Evolutionary conservation across 805 yeast species (phyloP).

Genomic region (Metschnikowia noctiluminum): DNA sequence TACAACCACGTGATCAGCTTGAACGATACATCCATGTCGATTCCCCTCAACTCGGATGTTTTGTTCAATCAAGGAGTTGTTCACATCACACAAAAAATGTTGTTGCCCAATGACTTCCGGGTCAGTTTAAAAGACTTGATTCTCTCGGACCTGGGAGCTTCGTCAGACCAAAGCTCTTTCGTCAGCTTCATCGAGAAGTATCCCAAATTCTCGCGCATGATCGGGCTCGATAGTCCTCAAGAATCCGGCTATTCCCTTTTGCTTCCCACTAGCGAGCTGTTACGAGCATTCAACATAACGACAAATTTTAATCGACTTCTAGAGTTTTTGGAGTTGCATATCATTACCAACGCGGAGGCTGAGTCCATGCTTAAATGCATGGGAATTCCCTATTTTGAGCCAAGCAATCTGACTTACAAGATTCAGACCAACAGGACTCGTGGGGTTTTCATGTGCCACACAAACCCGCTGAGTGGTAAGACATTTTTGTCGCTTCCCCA

Average conservation of each 20-base stretch:
- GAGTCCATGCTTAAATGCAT: slow-evolving; percentile 48
- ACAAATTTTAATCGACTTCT: slow-evolving; percentile 41
- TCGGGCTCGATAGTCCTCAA: slow-evolving; percentile 31
- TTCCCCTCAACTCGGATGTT: slow-evolving; percentile 56
- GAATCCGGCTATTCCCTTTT: slow-evolving; percentile 54
- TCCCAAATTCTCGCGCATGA: slow-evolving; percentile 39
- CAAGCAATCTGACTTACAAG: slow-evolving; percentile 4
- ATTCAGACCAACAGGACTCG: slow-evolving; percentile 16
- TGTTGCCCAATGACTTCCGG: slow-evolving; percentile 54
- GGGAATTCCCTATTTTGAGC: slow-evolving; percentile 10
- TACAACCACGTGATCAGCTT: slow-evolving; percentile 24
- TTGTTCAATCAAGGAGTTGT: slow-evolving; percentile 82
- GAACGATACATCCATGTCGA: slow-evolving; percentile 30
- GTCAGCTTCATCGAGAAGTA: slow-evolving; percentile 43
- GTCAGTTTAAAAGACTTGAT: slow-evolving; percentile 58
- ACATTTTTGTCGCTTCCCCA: slow-evolving; percentile 11
- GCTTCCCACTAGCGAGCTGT: slow-evolving; percentile 63
- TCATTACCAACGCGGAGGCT: slow-evolving; percentile 58
- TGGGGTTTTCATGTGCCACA: slow-evolving; percentile 13
- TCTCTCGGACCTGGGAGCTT: slow-evolving; percentile 41
- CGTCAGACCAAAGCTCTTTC: slow-evolving; percentile 30
- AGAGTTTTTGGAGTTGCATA: slow-evolving; percentile 62
- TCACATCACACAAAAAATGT: slow-evolving; percentile 58
- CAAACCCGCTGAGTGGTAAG: slow-evolving; percentile 12
- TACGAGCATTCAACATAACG: slow-evolving; percentile 50